Base-by-base conservation (phyloP, 2,329 filamentous ascomycete genomes). In the Geoglossum cookeanum region DNA sequence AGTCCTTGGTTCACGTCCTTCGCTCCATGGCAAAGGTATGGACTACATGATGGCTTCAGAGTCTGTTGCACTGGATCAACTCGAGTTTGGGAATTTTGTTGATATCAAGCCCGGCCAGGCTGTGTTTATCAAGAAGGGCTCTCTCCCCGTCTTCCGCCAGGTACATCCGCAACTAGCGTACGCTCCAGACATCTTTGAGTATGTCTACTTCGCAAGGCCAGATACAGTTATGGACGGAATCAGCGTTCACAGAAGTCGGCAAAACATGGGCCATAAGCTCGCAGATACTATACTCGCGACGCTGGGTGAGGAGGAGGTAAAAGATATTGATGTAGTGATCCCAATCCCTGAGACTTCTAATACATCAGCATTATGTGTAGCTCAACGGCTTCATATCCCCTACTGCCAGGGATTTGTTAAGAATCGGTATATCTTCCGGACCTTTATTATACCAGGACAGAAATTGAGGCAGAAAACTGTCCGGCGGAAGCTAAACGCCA, bases 11-110 rank as follows among this genome's bases (percentile, higher is more conserved):
- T 85, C 81, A 54, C 79, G 88, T 57, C 77, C 80, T 1, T 88
- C 85, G 1, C 69, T 74, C 13, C 84, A 80, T 44, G 75, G 78
- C 39, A 74, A 78, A 3, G 81, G 80, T 4, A 83, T 71, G 59
- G 89, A 95, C 69, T 95, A 94, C 72, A 88, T 95, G 78, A 80
- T 95, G 74, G 87, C 88, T 0, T 94, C 88, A 0, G 89, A 95
- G 70, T 91, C 85, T 7, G 82, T 95, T 55, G 89, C 88, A 7
- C 73, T 95, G 52, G 78, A 78, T 51, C 87, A 94, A 68, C 81
- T 91, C 53, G 87, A 87, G 15, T 94, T 92, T 72, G 74, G 70
- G 37, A 75, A 88, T 65, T 83, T 94, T 63, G 71, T 77, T 44
- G 85, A 95, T 65, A 85, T 95, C 61, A 71, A 83, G 57, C 88